These are phyloP conservation scores for Coleophoma crateriformis DNA, from an alignment of 2,329 filamentous ascomycete species.

Conservation along the genomic window DNA sequence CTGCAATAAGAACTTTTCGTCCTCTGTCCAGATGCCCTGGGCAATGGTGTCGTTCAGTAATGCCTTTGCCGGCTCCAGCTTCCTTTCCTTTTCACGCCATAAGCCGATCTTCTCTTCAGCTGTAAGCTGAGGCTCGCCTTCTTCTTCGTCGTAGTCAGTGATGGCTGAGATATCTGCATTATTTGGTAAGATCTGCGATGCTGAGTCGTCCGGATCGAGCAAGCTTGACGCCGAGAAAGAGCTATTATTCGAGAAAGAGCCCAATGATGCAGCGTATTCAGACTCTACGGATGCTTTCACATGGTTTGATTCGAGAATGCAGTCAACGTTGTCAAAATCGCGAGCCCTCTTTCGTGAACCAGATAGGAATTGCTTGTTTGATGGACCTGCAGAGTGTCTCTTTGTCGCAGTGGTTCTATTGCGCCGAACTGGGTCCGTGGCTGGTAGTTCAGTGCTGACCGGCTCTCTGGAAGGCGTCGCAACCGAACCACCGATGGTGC, in stretches of 20 bases:
- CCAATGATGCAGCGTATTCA: conserved; percentile 3
- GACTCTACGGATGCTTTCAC: neutral
- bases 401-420: conserved; percentile 11
- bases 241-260: neutral
- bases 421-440: neutral
- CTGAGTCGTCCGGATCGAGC: conserved; percentile 8
- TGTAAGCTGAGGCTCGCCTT: conserved; percentile 4
- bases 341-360: conserved; percentile 18
- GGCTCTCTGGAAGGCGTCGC: conserved; percentile 7
- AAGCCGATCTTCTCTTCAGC: conserved; percentile 20
- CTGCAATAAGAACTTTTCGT: conserved; percentile 22
- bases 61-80: conserved; percentile 15
- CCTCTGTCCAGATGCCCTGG: conserved; percentile 21
- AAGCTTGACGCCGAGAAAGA: too few species aligned
- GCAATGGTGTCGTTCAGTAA: conserved; percentile 17
- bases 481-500: conserved; percentile 15
- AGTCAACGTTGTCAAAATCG: conserved; percentile 11
- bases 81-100: conserved; percentile 22
- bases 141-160: conserved; percentile 6
- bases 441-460: neutral
- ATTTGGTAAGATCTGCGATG: conserved; percentile 9
- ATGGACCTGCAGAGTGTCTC: conserved; percentile 7
- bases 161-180: conserved; percentile 2
- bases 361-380: conserved; percentile 8
- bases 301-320: neutral